phyloP scores from a whole-genome alignment of 2,329 filamentous ascomycete species.

The Sclerotinia sclerotiorum region DNA sequence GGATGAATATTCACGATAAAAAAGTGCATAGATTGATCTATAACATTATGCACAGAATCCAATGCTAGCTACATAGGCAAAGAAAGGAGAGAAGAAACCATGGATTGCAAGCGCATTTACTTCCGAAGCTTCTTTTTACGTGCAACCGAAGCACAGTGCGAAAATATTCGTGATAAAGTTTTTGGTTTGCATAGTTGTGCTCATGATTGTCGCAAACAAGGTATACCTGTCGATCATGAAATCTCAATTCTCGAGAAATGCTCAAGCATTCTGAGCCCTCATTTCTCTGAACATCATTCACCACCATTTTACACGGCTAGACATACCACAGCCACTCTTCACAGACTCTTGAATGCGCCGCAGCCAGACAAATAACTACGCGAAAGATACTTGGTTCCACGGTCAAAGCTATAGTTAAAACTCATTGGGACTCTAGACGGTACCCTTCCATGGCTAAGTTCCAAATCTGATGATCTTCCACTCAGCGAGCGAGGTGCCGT shows the following conservation, averaged over 20 bases:
- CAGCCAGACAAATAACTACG: neutral
- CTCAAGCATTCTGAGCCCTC: neutral
- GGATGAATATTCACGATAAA: constrained; percentile 2
- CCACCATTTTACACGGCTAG: neutral
- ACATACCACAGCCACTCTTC: neutral
- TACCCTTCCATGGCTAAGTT: neutral
- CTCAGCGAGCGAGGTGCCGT: neutral
- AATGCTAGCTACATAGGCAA: neutral
- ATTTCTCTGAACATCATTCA: neutral
- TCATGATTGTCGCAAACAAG: neutral
- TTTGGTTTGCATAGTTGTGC: neutral
- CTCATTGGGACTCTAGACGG: neutral
- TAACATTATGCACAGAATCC: neutral
- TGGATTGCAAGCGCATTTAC: neutral
- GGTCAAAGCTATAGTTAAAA: constrained; percentile 1
- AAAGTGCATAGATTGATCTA: neutral
- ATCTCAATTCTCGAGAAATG: neutral
- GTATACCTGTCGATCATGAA: neutral
- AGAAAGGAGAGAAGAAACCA: neutral
- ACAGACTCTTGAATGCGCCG: neutral
- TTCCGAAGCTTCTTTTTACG: constrained; percentile 1
- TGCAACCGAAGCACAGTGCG: neutral
- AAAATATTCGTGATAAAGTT: constrained; percentile 3
- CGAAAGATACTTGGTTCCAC: neutral
- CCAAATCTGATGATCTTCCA: neutral